A percentile compares a stretch with the other conserved stretches of the same genome.
phyloP scores from a whole-genome alignment of 2,329 filamentous ascomycete genomes.

The Alternaria arborescens region DNA sequence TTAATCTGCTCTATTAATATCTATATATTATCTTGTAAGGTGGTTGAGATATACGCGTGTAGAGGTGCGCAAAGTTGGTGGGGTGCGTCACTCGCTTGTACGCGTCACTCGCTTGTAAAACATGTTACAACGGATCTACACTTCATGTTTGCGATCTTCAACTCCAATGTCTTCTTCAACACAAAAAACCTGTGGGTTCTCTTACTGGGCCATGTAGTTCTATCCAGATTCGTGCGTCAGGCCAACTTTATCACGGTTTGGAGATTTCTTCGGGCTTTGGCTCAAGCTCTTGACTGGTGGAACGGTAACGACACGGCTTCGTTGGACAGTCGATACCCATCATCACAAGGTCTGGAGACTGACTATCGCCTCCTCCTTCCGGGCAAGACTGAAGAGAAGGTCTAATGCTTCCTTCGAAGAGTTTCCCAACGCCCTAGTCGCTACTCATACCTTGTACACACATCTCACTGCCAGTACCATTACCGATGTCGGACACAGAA shows the following conservation, averaged over 20 bases:
- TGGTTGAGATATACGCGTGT: too few species aligned
- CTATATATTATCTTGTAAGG: too few species aligned
- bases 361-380: not conserved
- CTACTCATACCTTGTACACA: not conserved
- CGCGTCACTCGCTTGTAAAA: too few species aligned
- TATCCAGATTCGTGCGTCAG: conserved; percentile 1
- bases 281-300: not conserved
- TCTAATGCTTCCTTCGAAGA: not conserved
- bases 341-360: not conserved
- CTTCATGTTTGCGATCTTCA: not conserved
- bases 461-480: not conserved
- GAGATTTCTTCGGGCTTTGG: not conserved
- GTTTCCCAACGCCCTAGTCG: not conserved
- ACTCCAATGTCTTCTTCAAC: conserved; percentile 1
- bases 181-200: not conserved
- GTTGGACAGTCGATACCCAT: not conserved
- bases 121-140: not conserved
- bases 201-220: not conserved
- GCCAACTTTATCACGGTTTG: not conserved
- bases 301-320: not conserved
- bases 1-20: too few species aligned
- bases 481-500: not conserved
- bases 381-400: not conserved
- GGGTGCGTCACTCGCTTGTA: too few species aligned
- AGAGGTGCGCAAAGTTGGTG: too few species aligned